Percentiles rank a stretch among this genome's conserved stretches.
phyloP scores from a whole-genome alignment of 352 stramenopile genomes.

The Globisporangium sylvaticum region DNA sequence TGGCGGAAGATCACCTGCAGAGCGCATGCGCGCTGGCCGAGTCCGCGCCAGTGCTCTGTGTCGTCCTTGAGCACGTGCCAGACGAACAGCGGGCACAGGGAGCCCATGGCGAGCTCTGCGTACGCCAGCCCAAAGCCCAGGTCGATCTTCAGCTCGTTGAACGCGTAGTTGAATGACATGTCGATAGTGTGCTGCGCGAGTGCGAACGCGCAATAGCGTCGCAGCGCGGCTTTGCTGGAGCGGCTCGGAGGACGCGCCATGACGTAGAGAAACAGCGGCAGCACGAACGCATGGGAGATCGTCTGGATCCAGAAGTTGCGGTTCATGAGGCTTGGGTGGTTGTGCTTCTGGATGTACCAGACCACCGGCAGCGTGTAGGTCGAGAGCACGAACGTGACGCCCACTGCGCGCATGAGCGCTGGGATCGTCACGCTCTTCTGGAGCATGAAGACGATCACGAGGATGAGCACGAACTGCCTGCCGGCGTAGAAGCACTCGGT shows the following conservation, averaged over 20 bases:
- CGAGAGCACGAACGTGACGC: slow-evolving; percentile 28
- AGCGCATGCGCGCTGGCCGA: background rate
- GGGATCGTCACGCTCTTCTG: slow-evolving; percentile 33
- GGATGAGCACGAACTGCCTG: slow-evolving; percentile 8
- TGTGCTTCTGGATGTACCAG: slow-evolving; percentile 12
- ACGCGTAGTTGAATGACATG: slow-evolving; percentile 24
- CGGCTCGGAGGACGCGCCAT: slow-evolving; percentile 21
- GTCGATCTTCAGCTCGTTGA: slow-evolving; percentile 20
- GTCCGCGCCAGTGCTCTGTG: no score
- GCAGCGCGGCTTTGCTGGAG: slow-evolving; percentile 24
- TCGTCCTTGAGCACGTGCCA: no score
- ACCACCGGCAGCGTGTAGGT: slow-evolving; percentile 35
- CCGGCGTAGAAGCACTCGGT: slow-evolving; percentile 31
- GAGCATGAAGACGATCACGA: slow-evolving; percentile 8
- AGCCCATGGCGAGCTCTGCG: slow-evolving; percentile 16
- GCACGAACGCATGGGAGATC: slow-evolving; percentile 13
- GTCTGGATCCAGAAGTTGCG: slow-evolving; percentile 11
- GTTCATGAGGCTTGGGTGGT: no score
- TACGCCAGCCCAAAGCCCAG: slow-evolving; percentile 28
- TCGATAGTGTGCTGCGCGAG: slow-evolving; percentile 29
- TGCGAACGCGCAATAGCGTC: slow-evolving; percentile 33
- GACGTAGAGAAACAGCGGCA: slow-evolving; percentile 27
- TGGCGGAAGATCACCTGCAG: slow-evolving; percentile 10
- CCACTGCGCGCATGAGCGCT: slow-evolving; percentile 29
- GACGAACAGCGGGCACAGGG: slow-evolving; percentile 19